phyloP scores from a whole-genome alignment of 345 rosid species.

The Clausena lansium region DNA sequence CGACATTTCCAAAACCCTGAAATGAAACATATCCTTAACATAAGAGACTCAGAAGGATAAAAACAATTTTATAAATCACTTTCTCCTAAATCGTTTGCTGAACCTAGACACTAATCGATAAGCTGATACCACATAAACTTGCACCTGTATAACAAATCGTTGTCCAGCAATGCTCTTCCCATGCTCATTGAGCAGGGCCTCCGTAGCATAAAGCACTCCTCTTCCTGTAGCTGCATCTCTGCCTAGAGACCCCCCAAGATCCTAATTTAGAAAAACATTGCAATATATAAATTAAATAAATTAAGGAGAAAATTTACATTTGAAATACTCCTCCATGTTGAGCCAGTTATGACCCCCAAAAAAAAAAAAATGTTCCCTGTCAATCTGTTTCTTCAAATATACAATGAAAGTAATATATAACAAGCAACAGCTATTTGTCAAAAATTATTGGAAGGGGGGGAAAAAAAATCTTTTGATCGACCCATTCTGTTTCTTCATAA shows the following conservation, averaged over 20 bases:
- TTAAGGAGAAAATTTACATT: not conserved
- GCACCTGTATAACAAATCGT: constrained; percentile 81
- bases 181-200: constrained; percentile 86
- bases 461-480: too few species aligned
- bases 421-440: not conserved
- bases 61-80: not conserved
- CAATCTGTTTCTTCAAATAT: not conserved
- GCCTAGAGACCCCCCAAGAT: constrained; percentile 97
- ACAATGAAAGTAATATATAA: not conserved
- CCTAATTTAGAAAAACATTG: constrained; percentile 35
- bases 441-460: too few species aligned
- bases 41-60: not conserved
- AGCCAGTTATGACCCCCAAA: not conserved
- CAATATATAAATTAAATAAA: not conserved
- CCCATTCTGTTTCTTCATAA: not conserved
- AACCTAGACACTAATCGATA: not conserved
- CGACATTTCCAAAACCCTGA: constrained; percentile 98
- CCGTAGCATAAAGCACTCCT: constrained; percentile 90
- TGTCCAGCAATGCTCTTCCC: constrained; percentile 78
- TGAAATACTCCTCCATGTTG: not conserved
- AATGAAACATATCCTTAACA: not conserved
- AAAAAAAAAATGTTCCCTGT: not conserved
- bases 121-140: not conserved
- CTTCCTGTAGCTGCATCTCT: constrained; percentile 98
- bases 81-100: not conserved